Conservation (phyloP, 805 yeast species). For the Jamesozyma spencerorum region DNA sequence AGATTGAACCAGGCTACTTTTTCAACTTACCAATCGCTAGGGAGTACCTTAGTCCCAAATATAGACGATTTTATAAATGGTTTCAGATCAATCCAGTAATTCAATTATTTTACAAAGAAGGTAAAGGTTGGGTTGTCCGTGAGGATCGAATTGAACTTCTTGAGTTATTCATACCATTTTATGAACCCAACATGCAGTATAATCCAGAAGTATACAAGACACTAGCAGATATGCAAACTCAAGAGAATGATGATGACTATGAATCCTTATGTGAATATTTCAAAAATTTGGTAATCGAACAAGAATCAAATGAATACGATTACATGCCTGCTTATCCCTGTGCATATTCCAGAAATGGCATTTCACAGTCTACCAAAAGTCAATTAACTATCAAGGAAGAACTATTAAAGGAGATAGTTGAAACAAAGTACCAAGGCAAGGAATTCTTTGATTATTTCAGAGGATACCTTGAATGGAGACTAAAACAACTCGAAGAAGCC, state of each 20-base stretch:
- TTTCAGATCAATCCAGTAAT: slow-evolving; percentile 33
- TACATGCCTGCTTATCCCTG: slow-evolving; percentile 13
- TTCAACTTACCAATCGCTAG: slow-evolving; percentile 17
- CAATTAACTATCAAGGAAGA: slow-evolving; percentile 1
- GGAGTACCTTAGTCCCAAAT: slow-evolving; percentile 8
- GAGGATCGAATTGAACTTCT: slow-evolving; percentile 10
- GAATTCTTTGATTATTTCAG: slow-evolving; percentile 7
- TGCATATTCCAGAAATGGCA: no score
- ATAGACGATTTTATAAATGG: slow-evolving; percentile 30
- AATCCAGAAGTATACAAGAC: slow-evolving; percentile 7
- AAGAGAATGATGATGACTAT: background rate
- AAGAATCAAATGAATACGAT: slow-evolving; percentile 9
- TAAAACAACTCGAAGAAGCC: slow-evolving; percentile 1
- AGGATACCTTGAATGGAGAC: slow-evolving; percentile 9
- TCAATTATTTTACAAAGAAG: slow-evolving; percentile 29
- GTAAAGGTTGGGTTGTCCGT: slow-evolving; percentile 11
- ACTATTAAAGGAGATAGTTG: no score
- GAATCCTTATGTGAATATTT: slow-evolving; percentile 6
- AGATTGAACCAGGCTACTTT: slow-evolving; percentile 4
- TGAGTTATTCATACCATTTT: slow-evolving; percentile 15
- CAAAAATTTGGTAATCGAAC: slow-evolving; percentile 1
- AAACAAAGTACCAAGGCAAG: no score
- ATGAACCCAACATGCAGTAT: slow-evolving; percentile 9
- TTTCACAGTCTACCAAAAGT: no score
- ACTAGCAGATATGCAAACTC: slow-evolving; percentile 7